These are phyloP conservation scores for Miscanthus lutarioriparius DNA, from an alignment of 176 grass and related monocot species.

Conservation along the genomic window DNA sequence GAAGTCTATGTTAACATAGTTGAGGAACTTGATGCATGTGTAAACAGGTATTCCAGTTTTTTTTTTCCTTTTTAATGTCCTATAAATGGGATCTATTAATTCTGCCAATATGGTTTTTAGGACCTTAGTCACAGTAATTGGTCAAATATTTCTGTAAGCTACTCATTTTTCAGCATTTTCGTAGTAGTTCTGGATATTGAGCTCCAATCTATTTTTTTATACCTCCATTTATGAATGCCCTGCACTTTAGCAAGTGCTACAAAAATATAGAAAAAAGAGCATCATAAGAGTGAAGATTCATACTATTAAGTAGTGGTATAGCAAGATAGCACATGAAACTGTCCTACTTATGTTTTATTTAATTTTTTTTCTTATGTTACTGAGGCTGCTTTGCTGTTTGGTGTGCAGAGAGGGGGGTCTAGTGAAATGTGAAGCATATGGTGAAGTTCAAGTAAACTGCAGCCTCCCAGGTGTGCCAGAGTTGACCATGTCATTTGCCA, in stretches of 20 bases:
- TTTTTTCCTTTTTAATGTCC: not conserved
- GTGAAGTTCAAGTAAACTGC: constrained; percentile 88
- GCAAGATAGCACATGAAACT: not conserved
- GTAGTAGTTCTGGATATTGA: not conserved
- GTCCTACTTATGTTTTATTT: not conserved
- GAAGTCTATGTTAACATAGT: constrained; percentile 93
- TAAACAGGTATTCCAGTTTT: constrained; percentile 59
- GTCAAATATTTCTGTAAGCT: constrained; percentile 25
- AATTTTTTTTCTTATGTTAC: not conserved
- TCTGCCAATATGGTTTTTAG: not conserved
- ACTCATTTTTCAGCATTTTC: not conserved
- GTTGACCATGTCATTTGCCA: constrained; percentile 85
- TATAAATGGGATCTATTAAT: not conserved
- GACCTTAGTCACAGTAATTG: not conserved
- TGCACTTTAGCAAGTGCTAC: not conserved
- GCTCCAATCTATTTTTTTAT: not conserved
- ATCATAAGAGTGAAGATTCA: not conserved
- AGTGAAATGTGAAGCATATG: constrained; percentile 82
- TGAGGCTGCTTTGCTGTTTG: not conserved
- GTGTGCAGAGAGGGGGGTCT: constrained; percentile 63
- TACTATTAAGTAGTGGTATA: not conserved
- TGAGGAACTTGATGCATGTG: constrained; percentile 83
- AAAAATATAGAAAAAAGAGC: not conserved
- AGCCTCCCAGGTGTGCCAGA: constrained; percentile 88
- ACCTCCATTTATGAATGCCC: not conserved